phyloP scores from a whole-genome alignment of 2,329 filamentous ascomycete species.

The Fonsecaea multimorphosa region DNA sequence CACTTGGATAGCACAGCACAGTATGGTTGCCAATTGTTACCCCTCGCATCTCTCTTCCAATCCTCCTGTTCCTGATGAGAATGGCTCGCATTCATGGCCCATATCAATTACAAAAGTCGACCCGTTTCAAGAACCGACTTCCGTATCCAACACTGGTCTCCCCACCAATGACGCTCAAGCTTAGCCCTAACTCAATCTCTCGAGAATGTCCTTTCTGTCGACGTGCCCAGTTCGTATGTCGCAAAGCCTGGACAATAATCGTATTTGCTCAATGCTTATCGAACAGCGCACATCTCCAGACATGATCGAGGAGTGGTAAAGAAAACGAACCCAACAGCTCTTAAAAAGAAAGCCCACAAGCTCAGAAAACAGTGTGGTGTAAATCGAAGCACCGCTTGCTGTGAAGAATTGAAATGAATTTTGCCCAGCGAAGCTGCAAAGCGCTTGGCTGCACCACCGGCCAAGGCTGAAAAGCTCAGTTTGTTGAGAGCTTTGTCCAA shows the following conservation, averaged over 20 bases:
- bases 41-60: background rate
- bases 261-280: background rate
- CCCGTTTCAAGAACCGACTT: background rate
- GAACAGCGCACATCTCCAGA: conserved; percentile 3
- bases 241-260: background rate
- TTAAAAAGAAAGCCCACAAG: conserved; percentile 7
- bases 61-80: conserved; percentile 8
- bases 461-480: background rate
- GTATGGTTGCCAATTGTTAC: conserved; percentile 1
- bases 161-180: conserved; percentile 3
- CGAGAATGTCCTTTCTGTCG: background rate
- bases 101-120: background rate
- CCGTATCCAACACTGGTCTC: conserved; percentile 15
- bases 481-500: background rate
- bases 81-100: background rate
- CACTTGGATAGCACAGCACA: background rate
- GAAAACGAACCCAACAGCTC: background rate
- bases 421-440: background rate
- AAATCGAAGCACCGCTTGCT: conserved; percentile 15
- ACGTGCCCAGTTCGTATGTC: background rate
- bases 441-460: background rate
- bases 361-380: conserved; percentile 1
- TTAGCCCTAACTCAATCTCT: conserved; percentile 2
- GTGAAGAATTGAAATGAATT: conserved; percentile 13
- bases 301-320: background rate